Evolutionary conservation across 2,329 filamentous ascomycete genomes (phyloP), one percentile per base, ranked within the genome.

Genomic region (Phialocephala subalpina): DNA sequence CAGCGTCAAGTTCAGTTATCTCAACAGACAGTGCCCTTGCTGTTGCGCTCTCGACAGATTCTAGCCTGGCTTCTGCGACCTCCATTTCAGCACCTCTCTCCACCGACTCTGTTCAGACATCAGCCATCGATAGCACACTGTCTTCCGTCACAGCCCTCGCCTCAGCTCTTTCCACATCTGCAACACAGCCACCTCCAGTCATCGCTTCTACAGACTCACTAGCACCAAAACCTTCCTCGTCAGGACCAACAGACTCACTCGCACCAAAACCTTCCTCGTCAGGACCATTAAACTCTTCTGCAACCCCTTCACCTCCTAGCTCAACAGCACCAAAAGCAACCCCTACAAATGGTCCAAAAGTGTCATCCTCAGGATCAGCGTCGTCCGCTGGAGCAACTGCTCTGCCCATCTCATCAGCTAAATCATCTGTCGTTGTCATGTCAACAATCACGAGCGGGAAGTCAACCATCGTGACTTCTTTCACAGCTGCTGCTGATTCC

Each of bases 401-500:
- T 1, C 12, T 12, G 11, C 18, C 11, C 6, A 53, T 27, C 49
- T 53, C 27, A 22, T 53, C 22, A 8, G 22, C 49, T 12, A 33
- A 53, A 16, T 53, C 49, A 12, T 53, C 49, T 11, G 49, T 53
- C 25, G 25, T 53, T 27, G 22, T 53, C 11, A 53, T 53, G 49
- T 16, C 49, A 33, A 53, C 49, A 2, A 14, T 53, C 25, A 53
- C 49, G 7, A 29, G 14, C 12, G 49, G 49, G 14, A 29, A 27
- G 14, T 53, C 49, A 16, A 53, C 49, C 3, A 9, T 53, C 25
- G 35, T 62, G 22, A 53, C 52, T 35, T 62, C 52, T 2, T 62
- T 62, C 52, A 57, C 60, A 8, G 49, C 40, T 52, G 61, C 55
- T 38, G 61, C 61, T 3, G 61, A 63, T 18, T 49, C 27, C 14